Conservation (phyloP, 1,284 basidiomycete species). For the Neonothopanus nambi region DNA sequence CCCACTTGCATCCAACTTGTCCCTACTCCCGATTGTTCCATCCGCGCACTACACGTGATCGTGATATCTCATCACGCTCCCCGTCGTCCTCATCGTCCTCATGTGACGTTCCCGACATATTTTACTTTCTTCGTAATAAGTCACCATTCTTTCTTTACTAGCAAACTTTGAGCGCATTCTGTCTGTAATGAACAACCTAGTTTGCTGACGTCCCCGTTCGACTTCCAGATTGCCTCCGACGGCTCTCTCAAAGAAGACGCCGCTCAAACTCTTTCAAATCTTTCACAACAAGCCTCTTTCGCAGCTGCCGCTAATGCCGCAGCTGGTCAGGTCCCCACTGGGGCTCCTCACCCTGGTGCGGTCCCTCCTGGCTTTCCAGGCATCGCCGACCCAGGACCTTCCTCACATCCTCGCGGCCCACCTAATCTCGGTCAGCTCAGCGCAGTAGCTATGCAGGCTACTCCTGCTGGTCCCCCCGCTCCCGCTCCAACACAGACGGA, state of each 20-base stretch:
- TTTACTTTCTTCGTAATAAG: not conserved
- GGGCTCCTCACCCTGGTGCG: constrained; percentile 22
- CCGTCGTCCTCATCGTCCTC: constrained; percentile 21
- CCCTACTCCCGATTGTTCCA: not conserved
- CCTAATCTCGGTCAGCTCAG: constrained; percentile 61
- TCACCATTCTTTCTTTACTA: constrained; percentile 1
- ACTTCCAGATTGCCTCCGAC: constrained; percentile 35
- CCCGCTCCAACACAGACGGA: constrained; percentile 31
- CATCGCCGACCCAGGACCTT: constrained; percentile 67
- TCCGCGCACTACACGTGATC: constrained; percentile 25
- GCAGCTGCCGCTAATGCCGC: constrained; percentile 24
- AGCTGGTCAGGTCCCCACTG: constrained; percentile 24
- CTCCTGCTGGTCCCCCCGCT: constrained; percentile 33
- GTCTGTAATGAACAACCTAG: constrained; percentile 9
- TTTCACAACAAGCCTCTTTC: constrained; percentile 42
- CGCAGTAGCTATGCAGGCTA: constrained; percentile 31
- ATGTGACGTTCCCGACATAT: constrained; percentile 19
- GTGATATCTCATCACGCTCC: constrained; percentile 22
- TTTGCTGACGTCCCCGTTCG: constrained; percentile 16
- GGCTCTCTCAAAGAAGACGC: constrained; percentile 60
- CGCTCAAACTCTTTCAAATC: constrained; percentile 64
- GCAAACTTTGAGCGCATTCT: constrained; percentile 14
- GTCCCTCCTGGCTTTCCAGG: constrained; percentile 31
- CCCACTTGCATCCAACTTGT: constrained; percentile 7
- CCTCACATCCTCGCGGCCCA: constrained; percentile 70